Base-by-base conservation (phyloP, 495 filamentous ascomycete genomes). In the Tuber indicum region DNA sequence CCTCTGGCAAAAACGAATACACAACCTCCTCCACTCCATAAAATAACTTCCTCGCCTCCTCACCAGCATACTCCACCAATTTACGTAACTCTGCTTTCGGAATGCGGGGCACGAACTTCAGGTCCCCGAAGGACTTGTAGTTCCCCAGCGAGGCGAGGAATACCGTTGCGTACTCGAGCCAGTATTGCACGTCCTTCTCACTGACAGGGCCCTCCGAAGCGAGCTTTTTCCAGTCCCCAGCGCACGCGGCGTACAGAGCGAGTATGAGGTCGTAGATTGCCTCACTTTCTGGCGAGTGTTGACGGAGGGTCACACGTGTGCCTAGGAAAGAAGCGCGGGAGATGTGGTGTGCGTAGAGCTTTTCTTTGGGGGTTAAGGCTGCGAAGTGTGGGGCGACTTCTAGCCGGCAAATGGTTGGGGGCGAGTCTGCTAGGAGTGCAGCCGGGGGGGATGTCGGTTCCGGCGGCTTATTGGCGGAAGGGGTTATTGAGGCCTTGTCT, bases 141-240 rank as follows among this genome's bases (percentile, higher is more conserved):
- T 99, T 99, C 70, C 96, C 96, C 71, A 88, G 86, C 83, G 98
- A 98, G 42, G 94, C 94, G 10, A 99, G 86, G 84, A 98, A 96
- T 82, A 94, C 92, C 3, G 91, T 90, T 2, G 94, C 87, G 85
- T 98, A 99, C 84, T 94, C 90, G 42, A 98, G 86, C 86, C 97
- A 97, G 78, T 90, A 88, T 16, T 88, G 87, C 42, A 97, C 84
- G 69, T 93, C 88, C 70, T 91, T 88, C 42, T 91, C 86, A 45
- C 88, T 91, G 72, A 97, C 86, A 23, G 90, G 89, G 26, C 92
- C 91, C 79, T 92, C 89, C 66, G 88, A 84, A 47, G 89, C 89
- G 36, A 97, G 87, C 9, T 88, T 85, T 78, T 88, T 87, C 93
- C 93, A 98, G 81, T 97, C 90, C 10, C 95, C 95, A 81, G 88